Evolutionary conservation across 306 rosid genomes (phyloP), one percentile per base, ranked within the genome.

Genomic region (Cercis canadensis): DNA sequence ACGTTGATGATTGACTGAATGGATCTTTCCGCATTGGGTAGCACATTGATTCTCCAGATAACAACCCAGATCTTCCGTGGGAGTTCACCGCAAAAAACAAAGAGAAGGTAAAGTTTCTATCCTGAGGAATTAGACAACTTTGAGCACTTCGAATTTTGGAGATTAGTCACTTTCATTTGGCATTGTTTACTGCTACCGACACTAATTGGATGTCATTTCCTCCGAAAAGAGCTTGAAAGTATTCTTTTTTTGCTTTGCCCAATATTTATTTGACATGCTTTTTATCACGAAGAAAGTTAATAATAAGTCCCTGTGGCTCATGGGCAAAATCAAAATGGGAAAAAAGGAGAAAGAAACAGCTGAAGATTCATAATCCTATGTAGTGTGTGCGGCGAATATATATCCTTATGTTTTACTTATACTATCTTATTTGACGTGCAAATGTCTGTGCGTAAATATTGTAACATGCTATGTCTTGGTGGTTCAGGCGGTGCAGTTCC

Each of bases 41-140:
- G 97, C 99, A 91, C 82, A 61, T 94, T 76, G 96, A 94, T 67
- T 44, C 95, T 31, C 95, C 96, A 17, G 97, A 94, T 36, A 94
- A 91, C 78, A 91, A 83, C 34, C 85, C 95, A 2, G 91, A 91
- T 62, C 80, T 86, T 51, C 88, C 86, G 0, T 94, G 99, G 99
- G 91, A 91, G 71, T 94, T 94, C 85, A 14, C 56, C 4, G 79
- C 65, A n/a, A 72, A 72, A 29, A 91, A 94, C 81, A 80, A 87
- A 71, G 67, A 57, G 16, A 91, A 85, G 99, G 99, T 89, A 43
- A 54, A 59, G 12, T 37, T 24, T 9, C 43, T 16, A 69, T 15
- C 44, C 57, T 63, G 46, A 17, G 3, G 21, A 3, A 37, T 69
- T 55, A 13, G 33, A 0, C 69, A 52, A 43, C 54, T 45, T 70